Percentiles rank a stretch among this genome's conserved stretches.
Conservation (phyloP, 768 basidiomycete genomes). For the Tulasnella sp. region DNA sequence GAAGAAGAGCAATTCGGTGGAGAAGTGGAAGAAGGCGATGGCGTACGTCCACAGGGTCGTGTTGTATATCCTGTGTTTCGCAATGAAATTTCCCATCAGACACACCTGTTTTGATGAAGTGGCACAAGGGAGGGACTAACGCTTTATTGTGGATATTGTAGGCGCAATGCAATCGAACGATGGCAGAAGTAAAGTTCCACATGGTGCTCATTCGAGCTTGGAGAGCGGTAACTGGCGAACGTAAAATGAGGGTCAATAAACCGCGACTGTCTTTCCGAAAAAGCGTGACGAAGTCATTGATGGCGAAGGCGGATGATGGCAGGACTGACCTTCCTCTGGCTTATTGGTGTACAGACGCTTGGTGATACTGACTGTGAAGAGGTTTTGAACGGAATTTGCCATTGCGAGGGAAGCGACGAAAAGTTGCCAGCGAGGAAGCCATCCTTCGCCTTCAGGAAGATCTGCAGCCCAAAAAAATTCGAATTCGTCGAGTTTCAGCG, state of each 20-base stretch:
- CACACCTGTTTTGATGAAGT: background rate
- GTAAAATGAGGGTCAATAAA: constrained; percentile 11
- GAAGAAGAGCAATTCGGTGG: constrained; percentile 77
- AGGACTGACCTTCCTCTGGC: constrained; percentile 34
- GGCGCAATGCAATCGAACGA: constrained; percentile 79
- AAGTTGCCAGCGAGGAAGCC: constrained; percentile 84
- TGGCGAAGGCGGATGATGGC: constrained; percentile 35
- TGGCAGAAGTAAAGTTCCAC: constrained; percentile 83
- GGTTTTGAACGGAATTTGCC: constrained; percentile 83
- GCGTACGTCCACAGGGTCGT: constrained; percentile 82
- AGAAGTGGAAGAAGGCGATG: constrained; percentile 85
- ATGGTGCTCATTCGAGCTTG: constrained; percentile 84
- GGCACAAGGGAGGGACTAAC: constrained; percentile 40
- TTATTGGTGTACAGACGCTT: constrained; percentile 59
- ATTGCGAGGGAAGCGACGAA: constrained; percentile 66
- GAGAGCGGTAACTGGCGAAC: constrained; percentile 61
- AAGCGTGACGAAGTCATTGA: constrained; percentile 8
- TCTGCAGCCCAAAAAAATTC: constrained; percentile 38
- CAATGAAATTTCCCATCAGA: background rate
- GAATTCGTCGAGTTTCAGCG: background rate
- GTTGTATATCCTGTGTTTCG: constrained; percentile 66
- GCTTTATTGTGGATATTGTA: constrained; percentile 77
- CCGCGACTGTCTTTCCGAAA: background rate
- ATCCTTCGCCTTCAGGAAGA: constrained; percentile 58
- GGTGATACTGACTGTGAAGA: constrained; percentile 66